Conservation (phyloP, 1,284 basidiomycete genomes). For the Apiotrichum sp. region DNA sequence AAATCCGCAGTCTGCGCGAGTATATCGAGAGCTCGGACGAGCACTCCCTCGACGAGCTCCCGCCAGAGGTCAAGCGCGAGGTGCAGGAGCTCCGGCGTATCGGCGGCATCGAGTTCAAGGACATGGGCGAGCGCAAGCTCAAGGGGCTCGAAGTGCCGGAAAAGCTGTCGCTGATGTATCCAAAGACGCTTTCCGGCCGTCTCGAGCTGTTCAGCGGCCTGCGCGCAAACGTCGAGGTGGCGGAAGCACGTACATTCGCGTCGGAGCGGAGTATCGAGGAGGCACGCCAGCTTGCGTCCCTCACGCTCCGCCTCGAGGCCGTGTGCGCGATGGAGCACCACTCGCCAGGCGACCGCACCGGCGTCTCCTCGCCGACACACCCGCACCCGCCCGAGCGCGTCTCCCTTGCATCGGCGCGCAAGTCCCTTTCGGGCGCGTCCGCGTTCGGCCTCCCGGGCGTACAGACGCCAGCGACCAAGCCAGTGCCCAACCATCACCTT, state of each 20-base stretch:
- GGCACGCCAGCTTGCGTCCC: slow-evolving; percentile 65
- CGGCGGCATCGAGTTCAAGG: slow-evolving; percentile 62
- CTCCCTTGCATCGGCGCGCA: slow-evolving; percentile 1
- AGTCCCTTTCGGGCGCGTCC: neutral
- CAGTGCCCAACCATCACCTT: slow-evolving; percentile 42
- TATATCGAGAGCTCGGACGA: slow-evolving; percentile 50
- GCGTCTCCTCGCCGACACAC: neutral
- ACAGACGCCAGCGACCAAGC: slow-evolving; percentile 5
- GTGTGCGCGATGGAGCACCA: slow-evolving; percentile 56
- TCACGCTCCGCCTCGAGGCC: slow-evolving; percentile 78
- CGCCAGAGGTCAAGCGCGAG: slow-evolving; percentile 42
- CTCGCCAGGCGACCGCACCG: slow-evolving; percentile 3
- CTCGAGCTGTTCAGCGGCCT: slow-evolving; percentile 55
- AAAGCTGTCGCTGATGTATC: slow-evolving; percentile 76
- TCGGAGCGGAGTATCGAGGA: slow-evolving; percentile 67
- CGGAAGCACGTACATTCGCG: slow-evolving; percentile 50
- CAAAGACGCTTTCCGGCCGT: slow-evolving; percentile 67
- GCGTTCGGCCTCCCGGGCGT: neutral
- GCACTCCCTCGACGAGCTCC: slow-evolving; percentile 45
- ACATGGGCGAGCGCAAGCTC: slow-evolving; percentile 83
- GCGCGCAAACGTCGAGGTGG: slow-evolving; percentile 48
- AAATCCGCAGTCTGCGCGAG: slow-evolving; percentile 56
- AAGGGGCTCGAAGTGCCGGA: slow-evolving; percentile 92
- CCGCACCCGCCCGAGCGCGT: slow-evolving; percentile 1
- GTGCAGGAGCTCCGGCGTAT: slow-evolving; percentile 55